A percentile compares a stretch with the other conserved stretches of the same genome.
Evolutionary conservation across 1,284 basidiomycete genomes (phyloP).

Genomic region (Hypsizygus ulmarius): DNA sequence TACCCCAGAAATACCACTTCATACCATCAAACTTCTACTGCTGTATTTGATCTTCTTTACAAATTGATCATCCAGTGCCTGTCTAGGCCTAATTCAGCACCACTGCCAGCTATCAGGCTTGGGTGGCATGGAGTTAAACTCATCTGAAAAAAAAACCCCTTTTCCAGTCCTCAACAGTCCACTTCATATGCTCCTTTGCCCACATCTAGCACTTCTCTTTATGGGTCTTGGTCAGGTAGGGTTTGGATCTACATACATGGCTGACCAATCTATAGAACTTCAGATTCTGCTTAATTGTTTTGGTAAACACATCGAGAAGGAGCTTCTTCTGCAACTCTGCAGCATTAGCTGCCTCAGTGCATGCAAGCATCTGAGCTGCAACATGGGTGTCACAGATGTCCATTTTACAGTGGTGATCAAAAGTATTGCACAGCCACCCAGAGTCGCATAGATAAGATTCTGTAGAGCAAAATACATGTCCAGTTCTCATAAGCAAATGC

Average conservation of each 20-base stretch:
- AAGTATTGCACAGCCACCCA: too few relatives aligned
- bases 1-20: slow-evolving; percentile 32
- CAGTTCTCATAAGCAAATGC: too few relatives aligned
- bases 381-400: background rate
- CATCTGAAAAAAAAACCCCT: slow-evolving; percentile 30
- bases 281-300: too few relatives aligned
- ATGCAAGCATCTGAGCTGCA: background rate
- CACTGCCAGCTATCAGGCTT: slow-evolving; percentile 33
- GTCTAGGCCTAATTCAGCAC: slow-evolving; percentile 22
- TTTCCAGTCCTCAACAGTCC: slow-evolving; percentile 30
- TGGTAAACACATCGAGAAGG: background rate
- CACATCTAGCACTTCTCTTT: slow-evolving; percentile 19
- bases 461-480: too few relatives aligned
- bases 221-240: slow-evolving; percentile 16
- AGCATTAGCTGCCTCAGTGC: background rate
- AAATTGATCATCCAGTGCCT: slow-evolving; percentile 10
- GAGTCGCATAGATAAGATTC: too few relatives aligned
- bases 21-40: slow-evolving; percentile 33
- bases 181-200: slow-evolving; percentile 21
- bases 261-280: background rate
- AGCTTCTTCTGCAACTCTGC: background rate
- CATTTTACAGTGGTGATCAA: too few relatives aligned
- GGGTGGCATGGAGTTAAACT: too few relatives aligned
- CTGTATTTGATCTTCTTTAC: slow-evolving; percentile 28
- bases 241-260: slow-evolving; percentile 8